Base-by-base conservation (phyloP, 768 basidiomycete genomes). In the Exsudoporus frostii region DNA sequence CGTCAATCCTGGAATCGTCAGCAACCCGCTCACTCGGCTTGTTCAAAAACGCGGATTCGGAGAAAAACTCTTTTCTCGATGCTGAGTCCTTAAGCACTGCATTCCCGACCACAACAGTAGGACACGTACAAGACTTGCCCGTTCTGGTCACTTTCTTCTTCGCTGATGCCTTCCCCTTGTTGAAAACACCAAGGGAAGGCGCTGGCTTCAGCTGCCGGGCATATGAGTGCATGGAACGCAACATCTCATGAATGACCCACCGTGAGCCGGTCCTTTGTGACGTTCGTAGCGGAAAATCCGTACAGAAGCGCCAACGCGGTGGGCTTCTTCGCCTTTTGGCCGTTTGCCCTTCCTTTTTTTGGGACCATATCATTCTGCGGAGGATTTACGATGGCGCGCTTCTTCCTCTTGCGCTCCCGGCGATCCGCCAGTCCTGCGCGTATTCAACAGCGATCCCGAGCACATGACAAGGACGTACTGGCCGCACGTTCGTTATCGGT, bases 401-500 rank as follows among this genome's bases (percentile, higher is more conserved):
- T 88, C 22, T 69, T 69, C 48, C 80, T 79, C 65, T 85, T 84
- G 41, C 82, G 76, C 55, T 87, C 81, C 14, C 85, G 79, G 25
- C 89, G 79, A 56, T 85, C 84, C 11, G 76, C 72, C 13, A 88
- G 69, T 50, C 88, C 88, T 91, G 38, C 22, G 20, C 11, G 24
- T 24, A 14, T 39, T 22, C 30, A 4, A 20, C 48, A 17, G 13
- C 10, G 22, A 27, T 22, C n/a, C 44, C 4, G 13, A 29, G 22
- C 24, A n/a, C 36, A 3, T 17, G 38, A 29, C 46, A 41, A 22
- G 39, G 36, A 65, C 77, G 42, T 50, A 76, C 77, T 71, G 32
- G 68, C 69, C 30, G 57, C 62, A 29, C 61, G 71, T 37, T 77
- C 77, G 38, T 68, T 60, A 29, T 76, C 75, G 9, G 59, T 64